Evolutionary conservation across 192 early-diverging fungal genomes (phyloP), one percentile per base, ranked within the genome.

Genomic region (Coemansia sp.): DNA sequence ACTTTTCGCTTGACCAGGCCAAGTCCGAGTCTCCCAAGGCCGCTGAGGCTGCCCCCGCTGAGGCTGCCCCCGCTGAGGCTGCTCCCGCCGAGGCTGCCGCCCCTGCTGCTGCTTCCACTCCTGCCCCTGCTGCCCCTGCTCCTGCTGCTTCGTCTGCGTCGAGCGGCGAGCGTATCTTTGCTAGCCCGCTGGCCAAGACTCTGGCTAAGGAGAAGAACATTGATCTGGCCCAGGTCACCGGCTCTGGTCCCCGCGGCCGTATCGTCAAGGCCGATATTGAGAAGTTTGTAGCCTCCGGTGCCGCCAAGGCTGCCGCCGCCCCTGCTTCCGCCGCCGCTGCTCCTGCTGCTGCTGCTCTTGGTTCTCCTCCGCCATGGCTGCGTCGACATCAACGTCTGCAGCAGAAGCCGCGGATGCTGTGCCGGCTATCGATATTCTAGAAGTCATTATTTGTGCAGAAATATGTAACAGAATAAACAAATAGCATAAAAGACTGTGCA

Each of bases 191-290:
- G 33, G 93, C 93, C 58, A 87, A 85, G 78, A 87, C 82, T 45
- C 77, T 95, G 42, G 96, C 96, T 39, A 82, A 81, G 45, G 87
- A 94, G 60, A 86, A 87, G 73, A 81, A 79, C 53, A 80, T 97
- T 55, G 71, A 83, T 53, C 80, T 99, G 46, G 72, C 77, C 40
- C 71, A 82, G 33, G 71, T 99, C 52, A 73, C 77, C 47, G 96
- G 93, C 44, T 82, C 92, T 53, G 96, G 94, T 22, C 94, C 94
- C 33, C 64, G 82, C 39, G 93, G 93, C 50, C 85, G 94, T 50
- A 88, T 99, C 52, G 64, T 92, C 39, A 96, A 97, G 83, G 80
- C 83, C 34, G 96, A 99, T 65, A 85, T 99, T 29, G 82, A 91
- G 53, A 78, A 61, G 52, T 90, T 56, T 38, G 35, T 62, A 26